Evolutionary conservation across 768 basidiomycete species (phyloP).

Genomic region (Agrocybe praecox): DNA sequence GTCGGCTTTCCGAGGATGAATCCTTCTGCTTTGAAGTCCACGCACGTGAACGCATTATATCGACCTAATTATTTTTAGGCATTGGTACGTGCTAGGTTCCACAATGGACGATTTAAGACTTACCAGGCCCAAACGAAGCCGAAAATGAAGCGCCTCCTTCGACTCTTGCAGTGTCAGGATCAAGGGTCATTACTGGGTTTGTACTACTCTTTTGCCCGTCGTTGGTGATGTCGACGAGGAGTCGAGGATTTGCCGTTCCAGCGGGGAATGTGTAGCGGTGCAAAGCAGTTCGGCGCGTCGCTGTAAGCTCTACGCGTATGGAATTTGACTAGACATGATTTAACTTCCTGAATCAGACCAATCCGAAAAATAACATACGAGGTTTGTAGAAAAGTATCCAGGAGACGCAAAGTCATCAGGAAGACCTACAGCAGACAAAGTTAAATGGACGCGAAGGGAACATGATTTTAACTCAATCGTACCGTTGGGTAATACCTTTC

Average conservation of each 20-base stretch:
- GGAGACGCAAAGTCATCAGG: constrained; percentile 66
- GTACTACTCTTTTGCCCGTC: constrained; percentile 59
- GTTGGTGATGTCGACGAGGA: constrained; percentile 63
- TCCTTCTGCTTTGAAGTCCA: constrained; percentile 60
- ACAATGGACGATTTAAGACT: neutral
- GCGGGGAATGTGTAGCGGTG: constrained; percentile 62
- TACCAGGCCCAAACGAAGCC: constrained; percentile 59
- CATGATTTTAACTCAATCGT: constrained; percentile 3
- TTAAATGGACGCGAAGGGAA: neutral
- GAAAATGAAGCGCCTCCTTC: constrained; percentile 49
- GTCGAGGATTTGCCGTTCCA: constrained; percentile 48
- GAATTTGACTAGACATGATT: constrained; percentile 44
- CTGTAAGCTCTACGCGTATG: constrained; percentile 60
- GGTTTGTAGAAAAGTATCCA: constrained; percentile 66
- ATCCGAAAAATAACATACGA: constrained; percentile 33
- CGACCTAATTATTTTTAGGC: constrained; percentile 36
- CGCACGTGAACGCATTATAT: constrained; percentile 61
- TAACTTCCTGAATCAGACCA: neutral
- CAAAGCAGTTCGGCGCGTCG: constrained; percentile 59
- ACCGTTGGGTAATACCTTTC: constrained; percentile 57
- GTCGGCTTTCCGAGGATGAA: constrained; percentile 46
- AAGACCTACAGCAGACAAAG: constrained; percentile 34
- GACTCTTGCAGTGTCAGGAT: constrained; percentile 52
- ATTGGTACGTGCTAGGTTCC: too few relatives aligned
- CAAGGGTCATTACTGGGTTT: constrained; percentile 47